These are phyloP conservation scores for Argentina anserina DNA, from an alignment of 306 rosid genomes.

Conservation along the genomic window DNA sequence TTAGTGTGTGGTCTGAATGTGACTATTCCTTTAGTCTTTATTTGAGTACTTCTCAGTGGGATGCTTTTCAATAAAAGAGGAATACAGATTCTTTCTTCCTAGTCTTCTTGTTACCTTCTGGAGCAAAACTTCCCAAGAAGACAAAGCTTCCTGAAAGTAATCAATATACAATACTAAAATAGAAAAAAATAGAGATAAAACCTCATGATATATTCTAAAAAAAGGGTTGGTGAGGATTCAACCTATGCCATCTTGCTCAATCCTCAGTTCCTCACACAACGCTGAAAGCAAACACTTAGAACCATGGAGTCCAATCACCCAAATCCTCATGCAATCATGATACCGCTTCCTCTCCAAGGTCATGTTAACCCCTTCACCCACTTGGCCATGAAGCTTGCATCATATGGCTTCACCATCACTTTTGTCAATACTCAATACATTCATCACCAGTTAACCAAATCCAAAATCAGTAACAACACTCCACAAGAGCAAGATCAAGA, in stretches of 20 bases:
- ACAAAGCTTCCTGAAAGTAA: too few species aligned
- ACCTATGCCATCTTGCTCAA: background rate
- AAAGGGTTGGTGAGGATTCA: constrained; percentile 17
- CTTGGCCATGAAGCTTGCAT: constrained; percentile 27
- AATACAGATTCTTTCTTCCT: too few species aligned
- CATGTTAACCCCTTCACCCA: constrained; percentile 22
- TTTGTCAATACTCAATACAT: constrained; percentile 16
- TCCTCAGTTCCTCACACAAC: background rate
- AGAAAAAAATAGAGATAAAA: too few species aligned
- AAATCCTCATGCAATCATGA: constrained; percentile 23
- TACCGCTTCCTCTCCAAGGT: constrained; percentile 21
- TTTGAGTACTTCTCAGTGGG: too few species aligned
- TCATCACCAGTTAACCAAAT: constrained; percentile 23
- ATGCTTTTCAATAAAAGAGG: too few species aligned
- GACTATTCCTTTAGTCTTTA: too few species aligned
- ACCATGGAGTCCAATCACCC: background rate
- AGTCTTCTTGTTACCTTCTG: too few species aligned
- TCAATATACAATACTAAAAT: too few species aligned
- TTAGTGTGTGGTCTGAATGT: too few species aligned
- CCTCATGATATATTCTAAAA: too few species aligned
- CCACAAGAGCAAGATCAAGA: background rate
- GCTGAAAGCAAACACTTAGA: background rate
- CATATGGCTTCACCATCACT: constrained; percentile 24
- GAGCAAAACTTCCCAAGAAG: too few species aligned
- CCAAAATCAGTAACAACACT: constrained; percentile 2